Evolutionary conservation across 805 yeast genomes (phyloP).

Genomic region (Candida sanyiensis): DNA sequence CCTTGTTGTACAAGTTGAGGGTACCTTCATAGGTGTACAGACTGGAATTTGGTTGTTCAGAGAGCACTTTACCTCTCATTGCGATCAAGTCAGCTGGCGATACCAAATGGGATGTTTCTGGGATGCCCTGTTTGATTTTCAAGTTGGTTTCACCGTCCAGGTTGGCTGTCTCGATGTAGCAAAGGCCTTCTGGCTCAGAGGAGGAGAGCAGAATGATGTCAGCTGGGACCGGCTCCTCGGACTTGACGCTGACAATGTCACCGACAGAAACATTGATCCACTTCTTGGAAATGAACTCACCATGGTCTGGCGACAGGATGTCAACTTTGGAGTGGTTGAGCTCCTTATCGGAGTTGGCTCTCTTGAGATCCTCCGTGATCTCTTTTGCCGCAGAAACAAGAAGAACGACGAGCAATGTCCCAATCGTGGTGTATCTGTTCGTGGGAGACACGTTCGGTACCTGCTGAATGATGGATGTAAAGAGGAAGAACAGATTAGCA

Average conservation of each 20-base stretch:
- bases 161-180: conserved; percentile 96
- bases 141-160: conserved; percentile 96
- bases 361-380: conserved; percentile 81
- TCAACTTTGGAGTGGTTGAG: conserved; percentile 71
- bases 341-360: conserved; percentile 84
- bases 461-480: conserved; percentile 91
- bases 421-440: conserved; percentile 90
- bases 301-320: conserved; percentile 49
- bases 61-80: conserved; percentile 55
- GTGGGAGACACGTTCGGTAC: conserved; percentile 97
- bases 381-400: conserved; percentile 91
- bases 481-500: conserved; percentile 88
- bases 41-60: conserved; percentile 93
- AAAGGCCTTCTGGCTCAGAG: conserved; percentile 96
- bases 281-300: conserved; percentile 57
- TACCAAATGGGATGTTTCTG: conserved; percentile 69
- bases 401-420: conserved; percentile 79
- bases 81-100: conserved; percentile 54
- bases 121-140: conserved; percentile 83
- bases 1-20: conserved; percentile 44
- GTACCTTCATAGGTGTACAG: conserved; percentile 95
- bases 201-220: conserved; percentile 81
- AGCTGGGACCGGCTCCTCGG: conserved; percentile 92
- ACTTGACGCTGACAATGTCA: conserved; percentile 76
- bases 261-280: conserved; percentile 93